Conservation (phyloP, 768 basidiomycete species). For the Tylopilus sp. region DNA sequence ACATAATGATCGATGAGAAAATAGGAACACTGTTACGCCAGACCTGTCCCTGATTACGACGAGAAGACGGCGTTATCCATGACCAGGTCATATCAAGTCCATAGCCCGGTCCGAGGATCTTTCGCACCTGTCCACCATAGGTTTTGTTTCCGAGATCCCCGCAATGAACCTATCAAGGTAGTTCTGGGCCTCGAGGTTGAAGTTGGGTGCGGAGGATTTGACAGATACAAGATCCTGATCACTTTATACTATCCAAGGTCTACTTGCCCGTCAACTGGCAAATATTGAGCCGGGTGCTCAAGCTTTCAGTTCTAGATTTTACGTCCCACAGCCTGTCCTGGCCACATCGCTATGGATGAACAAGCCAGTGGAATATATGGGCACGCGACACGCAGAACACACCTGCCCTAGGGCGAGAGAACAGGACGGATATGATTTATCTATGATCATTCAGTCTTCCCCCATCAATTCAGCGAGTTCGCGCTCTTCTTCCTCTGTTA, state of each 20-base stretch:
- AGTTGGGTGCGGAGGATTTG: slow-evolving; percentile 30
- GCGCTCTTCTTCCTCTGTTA: slow-evolving; percentile 88
- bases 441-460: slow-evolving; percentile 19
- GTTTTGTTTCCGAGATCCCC: slow-evolving; percentile 46
- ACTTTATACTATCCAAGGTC: slow-evolving; percentile 39
- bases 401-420: slow-evolving; percentile 47
- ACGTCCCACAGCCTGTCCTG: slow-evolving; percentile 44
- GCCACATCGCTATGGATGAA: slow-evolving; percentile 43
- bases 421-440: slow-evolving; percentile 34
- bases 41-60: slow-evolving; percentile 49
- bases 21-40: slow-evolving; percentile 45
- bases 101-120: not conserved
- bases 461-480: slow-evolving; percentile 82
- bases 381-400: slow-evolving; percentile 40
- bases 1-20: slow-evolving; percentile 47
- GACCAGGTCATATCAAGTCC: slow-evolving; percentile 38
- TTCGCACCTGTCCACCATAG: slow-evolving; percentile 20
- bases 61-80: slow-evolving; percentile 48
- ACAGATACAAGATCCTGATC: slow-evolving; percentile 32
- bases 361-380: slow-evolving; percentile 41
- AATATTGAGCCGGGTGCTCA: slow-evolving; percentile 47
- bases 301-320: slow-evolving; percentile 52
- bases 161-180: slow-evolving; percentile 51
- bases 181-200: slow-evolving; percentile 50
- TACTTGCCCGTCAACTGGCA: slow-evolving; percentile 55